phyloP scores from a whole-genome alignment of 257 asterid species.

The Nicotiana paniculata region DNA sequence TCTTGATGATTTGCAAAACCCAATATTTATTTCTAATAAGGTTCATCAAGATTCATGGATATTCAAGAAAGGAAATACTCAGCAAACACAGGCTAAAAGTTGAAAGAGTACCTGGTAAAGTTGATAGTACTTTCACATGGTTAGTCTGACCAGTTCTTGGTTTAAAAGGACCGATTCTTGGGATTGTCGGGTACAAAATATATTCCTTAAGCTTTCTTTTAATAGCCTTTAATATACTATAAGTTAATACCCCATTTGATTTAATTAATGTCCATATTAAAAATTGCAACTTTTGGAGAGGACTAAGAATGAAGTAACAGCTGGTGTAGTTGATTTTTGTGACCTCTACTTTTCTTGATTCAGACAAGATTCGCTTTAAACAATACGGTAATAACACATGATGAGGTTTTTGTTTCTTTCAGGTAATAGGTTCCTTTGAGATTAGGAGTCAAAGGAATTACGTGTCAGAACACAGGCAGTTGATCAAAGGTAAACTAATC shows the following conservation, averaged over 20 bases:
- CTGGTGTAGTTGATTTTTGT: neutral
- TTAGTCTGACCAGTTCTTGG: neutral
- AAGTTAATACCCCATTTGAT: too few relatives aligned
- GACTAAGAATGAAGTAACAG: neutral
- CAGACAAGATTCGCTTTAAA: neutral
- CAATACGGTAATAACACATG: neutral
- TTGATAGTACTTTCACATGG: neutral
- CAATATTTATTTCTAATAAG: neutral
- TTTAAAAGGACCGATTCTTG: neutral
- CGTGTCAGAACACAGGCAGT: neutral
- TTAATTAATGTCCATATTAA: neutral
- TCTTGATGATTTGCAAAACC: neutral
- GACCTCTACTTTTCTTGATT: neutral
- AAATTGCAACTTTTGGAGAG: neutral
- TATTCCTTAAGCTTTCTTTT: neutral
- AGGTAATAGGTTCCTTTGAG: neutral
- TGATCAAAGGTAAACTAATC: neutral
- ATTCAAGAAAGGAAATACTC: neutral
- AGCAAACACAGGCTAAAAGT: neutral
- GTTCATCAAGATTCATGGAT: neutral
- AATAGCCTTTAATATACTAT: neutral
- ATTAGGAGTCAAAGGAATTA: neutral
- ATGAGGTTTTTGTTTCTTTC: neutral
- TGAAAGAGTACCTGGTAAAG: neutral
- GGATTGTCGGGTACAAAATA: neutral